Percentiles rank a stretch among this genome's conserved stretches.
Evolutionary conservation across 2,329 filamentous ascomycete species (phyloP).

Genomic region (Myriosclerotinia curreyana): DNA sequence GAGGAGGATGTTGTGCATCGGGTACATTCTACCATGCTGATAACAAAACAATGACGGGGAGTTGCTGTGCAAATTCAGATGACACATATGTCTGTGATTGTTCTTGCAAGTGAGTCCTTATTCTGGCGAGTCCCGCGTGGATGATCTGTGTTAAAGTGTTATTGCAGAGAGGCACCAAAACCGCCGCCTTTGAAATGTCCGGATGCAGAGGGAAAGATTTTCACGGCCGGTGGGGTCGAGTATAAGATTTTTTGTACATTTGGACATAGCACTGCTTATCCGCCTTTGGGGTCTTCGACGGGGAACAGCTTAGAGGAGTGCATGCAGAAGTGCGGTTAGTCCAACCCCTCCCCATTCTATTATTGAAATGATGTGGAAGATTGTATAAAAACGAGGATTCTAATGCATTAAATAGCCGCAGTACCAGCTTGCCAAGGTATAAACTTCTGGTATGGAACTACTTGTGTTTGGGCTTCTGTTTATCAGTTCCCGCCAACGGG

Average conservation of each 20-base stretch:
- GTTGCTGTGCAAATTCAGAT: slow-evolving; percentile 10
- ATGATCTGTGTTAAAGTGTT: too few species aligned
- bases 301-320: slow-evolving; percentile 9
- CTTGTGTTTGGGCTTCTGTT: slow-evolving; percentile 8
- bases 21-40: slow-evolving; percentile 3
- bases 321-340: slow-evolving; percentile 14
- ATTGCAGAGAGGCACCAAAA: too few species aligned
- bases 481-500: not conserved
- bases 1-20: slow-evolving; percentile 1
- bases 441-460: slow-evolving; percentile 2
- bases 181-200: too few species aligned
- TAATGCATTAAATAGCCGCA: not conserved
- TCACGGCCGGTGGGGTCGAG: not conserved
- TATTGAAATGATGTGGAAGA: too few species aligned
- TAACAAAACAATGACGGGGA: not conserved
- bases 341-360: not conserved
- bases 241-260: slow-evolving; percentile 9
- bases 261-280: not conserved
- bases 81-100: slow-evolving; percentile 12
- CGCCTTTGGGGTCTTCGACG: slow-evolving; percentile 7
- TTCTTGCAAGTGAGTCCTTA: slow-evolving; percentile 12
- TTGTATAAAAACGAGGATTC: too few species aligned
- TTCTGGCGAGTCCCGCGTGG: too few species aligned
- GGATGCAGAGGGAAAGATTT: not conserved
- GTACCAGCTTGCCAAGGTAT: not conserved